Evolutionary conservation across 2,329 filamentous ascomycete genomes (phyloP), one percentile per base, ranked within the genome.

Genomic region (Xenosphaeropsis pyriputrescens): DNA sequence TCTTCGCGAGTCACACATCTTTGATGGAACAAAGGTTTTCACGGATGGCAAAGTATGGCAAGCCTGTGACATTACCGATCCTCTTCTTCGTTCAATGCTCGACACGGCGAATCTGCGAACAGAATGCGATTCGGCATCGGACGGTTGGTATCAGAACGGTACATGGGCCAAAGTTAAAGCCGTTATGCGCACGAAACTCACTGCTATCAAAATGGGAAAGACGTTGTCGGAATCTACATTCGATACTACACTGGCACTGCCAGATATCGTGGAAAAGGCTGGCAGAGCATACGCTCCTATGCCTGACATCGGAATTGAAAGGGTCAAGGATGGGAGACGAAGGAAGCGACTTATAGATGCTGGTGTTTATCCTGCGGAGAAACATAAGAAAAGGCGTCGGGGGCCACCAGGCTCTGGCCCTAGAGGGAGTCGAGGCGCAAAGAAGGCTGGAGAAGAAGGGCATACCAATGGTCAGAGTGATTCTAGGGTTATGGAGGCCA

Each of bases 31-130:
- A 41, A 70, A 69, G 2, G 74, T 89, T 39, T 74, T 75, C 13
- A 71, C 73, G 1, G 86, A 94, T 50, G 86, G 86, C 30, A 91
- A 91, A 50, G 79, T 91, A 36, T 98, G 86, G 81, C 91, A 96
- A 63, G 72, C 93, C 18, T 93, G 86, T 60, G 91, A 98, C 56
- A 79, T 96, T 39, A 80, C 75, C 0, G 89, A 96, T 50, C 83
- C 85, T 0, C 53, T 88, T 1, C 64, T 96, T 1, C 62, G 64
- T 1, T 57, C 64, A 9, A 61, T 95, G 3, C 66, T 94, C 30
- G 68, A 76, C 15, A 70, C 73, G 0, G 65, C 76, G 0, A 65
- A 74, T 5, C 59, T 81, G 16, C 68, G 76, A 4, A 52, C 62
- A 0, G 60, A 63, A 8, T 82, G 74, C 56, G 75, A 82, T 45